These are phyloP conservation scores for Stagonosporopsis vannaccii DNA, from an alignment of 2,329 filamentous ascomycete genomes.

Conservation along the genomic window DNA sequence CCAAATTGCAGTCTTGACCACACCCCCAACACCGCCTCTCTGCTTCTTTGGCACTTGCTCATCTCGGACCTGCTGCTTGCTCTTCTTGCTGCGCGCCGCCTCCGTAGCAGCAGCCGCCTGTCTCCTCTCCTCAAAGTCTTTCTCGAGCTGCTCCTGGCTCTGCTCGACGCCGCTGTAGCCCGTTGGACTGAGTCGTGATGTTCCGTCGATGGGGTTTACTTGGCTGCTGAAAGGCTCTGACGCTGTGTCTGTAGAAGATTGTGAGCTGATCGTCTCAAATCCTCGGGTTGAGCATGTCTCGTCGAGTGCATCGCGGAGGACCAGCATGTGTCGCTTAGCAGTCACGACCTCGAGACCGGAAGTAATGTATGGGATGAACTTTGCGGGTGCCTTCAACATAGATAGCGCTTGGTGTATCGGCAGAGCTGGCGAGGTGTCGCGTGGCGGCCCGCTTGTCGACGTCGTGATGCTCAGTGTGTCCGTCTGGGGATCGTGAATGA, in stretches of 20 bases:
- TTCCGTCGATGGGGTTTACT: constrained; percentile 49
- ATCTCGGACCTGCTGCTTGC: constrained; percentile 8
- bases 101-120: constrained; percentile 23
- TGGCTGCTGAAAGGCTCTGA: neutral
- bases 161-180: constrained; percentile 43
- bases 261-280: constrained; percentile 3
- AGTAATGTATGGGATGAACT: constrained; percentile 42
- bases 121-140: constrained; percentile 34
- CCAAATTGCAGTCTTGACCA: constrained; percentile 43
- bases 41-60: constrained; percentile 10
- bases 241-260: neutral
- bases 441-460: constrained; percentile 26
- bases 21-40: constrained; percentile 25
- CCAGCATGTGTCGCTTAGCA: constrained; percentile 41
- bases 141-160: constrained; percentile 29
- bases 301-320: constrained; percentile 34
- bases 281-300: constrained; percentile 17
- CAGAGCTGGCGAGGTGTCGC: constrained; percentile 25
- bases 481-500: constrained; percentile 37
- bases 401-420: constrained; percentile 40
- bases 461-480: constrained; percentile 36
- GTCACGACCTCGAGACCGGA: constrained; percentile 36
- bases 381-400: constrained; percentile 34
- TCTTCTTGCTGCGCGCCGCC: constrained; percentile 7
- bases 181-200: constrained; percentile 38